A percentile compares a stretch with the other conserved stretches of the same genome.
Evolutionary conservation across 1,284 basidiomycete genomes (phyloP).

Genomic region (Rhodotorula sp.): DNA sequence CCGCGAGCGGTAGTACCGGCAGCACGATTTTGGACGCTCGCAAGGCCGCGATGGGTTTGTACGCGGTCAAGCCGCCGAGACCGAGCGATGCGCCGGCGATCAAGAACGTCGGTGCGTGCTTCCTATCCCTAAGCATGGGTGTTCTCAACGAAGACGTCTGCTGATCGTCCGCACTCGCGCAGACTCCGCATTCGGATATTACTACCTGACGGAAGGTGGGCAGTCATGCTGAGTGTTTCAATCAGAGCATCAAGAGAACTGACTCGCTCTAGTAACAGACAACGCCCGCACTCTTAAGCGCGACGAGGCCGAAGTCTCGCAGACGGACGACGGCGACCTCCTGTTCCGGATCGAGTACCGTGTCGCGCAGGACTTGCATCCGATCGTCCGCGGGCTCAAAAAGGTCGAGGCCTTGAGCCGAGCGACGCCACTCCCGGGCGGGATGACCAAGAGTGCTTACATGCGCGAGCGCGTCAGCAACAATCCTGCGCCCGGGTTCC

Average conservation of each 20-base stretch:
- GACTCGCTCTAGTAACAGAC: neutral
- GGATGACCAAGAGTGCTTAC: constrained; percentile 30
- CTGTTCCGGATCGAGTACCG: constrained; percentile 40
- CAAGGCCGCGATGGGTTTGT: constrained; percentile 16
- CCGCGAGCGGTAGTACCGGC: neutral
- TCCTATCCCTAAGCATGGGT: neutral
- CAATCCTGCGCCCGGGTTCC: constrained; percentile 26
- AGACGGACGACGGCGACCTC: constrained; percentile 7
- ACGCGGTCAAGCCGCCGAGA: neutral
- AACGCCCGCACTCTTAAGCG: constrained; percentile 9
- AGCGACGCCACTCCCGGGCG: constrained; percentile 1
- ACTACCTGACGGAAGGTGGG: constrained; percentile 31
- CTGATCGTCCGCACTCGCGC: neutral
- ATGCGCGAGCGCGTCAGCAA: constrained; percentile 25
- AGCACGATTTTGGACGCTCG: constrained; percentile 12
- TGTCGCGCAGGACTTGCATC: constrained; percentile 31
- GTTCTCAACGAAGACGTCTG: too few relatives aligned
- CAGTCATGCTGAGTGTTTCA: neutral
- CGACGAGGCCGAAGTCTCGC: constrained; percentile 25
- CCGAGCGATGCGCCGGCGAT: neutral
- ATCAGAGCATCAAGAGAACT: neutral
- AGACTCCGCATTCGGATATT: constrained; percentile 31
- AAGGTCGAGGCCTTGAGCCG: constrained; percentile 1
- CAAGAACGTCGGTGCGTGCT: constrained; percentile 27
- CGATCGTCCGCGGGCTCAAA: constrained; percentile 20